These are phyloP conservation scores for Penicillium hesseltinei DNA, from an alignment of 2,329 filamentous ascomycete species.

Conservation along the genomic window DNA sequence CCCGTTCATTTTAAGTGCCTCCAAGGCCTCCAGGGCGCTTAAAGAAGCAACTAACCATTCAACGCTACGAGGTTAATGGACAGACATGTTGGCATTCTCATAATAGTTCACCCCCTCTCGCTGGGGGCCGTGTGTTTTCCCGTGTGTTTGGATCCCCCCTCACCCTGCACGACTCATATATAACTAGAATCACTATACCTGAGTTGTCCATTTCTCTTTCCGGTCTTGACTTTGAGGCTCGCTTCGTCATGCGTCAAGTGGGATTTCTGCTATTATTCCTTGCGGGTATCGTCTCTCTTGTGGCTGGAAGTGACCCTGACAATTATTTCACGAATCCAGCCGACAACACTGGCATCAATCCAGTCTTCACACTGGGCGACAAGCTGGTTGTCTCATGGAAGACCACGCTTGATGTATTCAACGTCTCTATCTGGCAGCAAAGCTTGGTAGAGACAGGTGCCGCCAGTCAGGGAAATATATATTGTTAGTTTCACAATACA, in stretches of 20 bases:
- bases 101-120: not conserved
- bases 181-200: not conserved
- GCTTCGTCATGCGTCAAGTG: not conserved
- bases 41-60: not conserved
- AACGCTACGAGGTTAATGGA: not conserved
- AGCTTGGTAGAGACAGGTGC: not conserved
- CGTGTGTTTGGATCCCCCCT: not conserved
- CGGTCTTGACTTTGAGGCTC: not conserved
- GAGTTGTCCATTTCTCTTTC: not conserved
- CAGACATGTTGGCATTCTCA: not conserved
- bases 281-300: not conserved
- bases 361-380: not conserved
- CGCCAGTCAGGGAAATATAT: not conserved
- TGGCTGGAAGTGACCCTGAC: not conserved
- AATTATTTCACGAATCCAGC: not conserved
- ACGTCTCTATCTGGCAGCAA: not conserved
- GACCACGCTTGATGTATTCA: not conserved
- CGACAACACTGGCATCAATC: not conserved
- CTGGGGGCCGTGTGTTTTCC: not conserved
- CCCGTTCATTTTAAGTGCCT: not conserved
- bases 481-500: not conserved
- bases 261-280: not conserved
- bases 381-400: not conserved
- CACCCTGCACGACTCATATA: not conserved
- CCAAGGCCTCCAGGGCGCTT: not conserved